Conservation (phyloP, 352 stramenopile genomes). For the Phytophthora capsici region DNA sequence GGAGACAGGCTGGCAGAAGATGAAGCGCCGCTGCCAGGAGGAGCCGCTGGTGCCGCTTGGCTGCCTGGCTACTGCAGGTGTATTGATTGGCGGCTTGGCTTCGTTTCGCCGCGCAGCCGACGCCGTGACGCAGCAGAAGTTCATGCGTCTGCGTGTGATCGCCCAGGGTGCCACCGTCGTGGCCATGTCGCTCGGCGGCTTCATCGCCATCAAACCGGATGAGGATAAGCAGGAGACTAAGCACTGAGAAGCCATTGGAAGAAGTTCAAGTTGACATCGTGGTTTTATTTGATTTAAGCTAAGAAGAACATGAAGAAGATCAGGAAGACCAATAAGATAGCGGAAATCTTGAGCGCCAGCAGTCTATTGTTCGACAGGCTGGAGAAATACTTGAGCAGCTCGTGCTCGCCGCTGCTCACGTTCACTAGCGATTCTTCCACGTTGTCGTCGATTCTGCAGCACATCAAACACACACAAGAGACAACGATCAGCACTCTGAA, state of each 20-base stretch:
- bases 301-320: constrained; percentile 92
- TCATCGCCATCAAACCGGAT: constrained; percentile 68
- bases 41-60: constrained; percentile 83
- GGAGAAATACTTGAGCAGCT: constrained; percentile 87
- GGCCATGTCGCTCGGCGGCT: constrained; percentile 66
- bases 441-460: constrained; percentile 83
- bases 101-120: constrained; percentile 75
- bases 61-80: constrained; percentile 63
- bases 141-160: constrained; percentile 77
- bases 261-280: constrained; percentile 11
- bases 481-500: neutral
- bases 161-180: constrained; percentile 79
- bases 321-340: constrained; percentile 89
- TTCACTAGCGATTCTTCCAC: constrained; percentile 83
- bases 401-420: constrained; percentile 77
- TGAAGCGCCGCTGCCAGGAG: constrained; percentile 74
- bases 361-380: constrained; percentile 89
- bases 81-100: constrained; percentile 66
- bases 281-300: constrained; percentile 60
- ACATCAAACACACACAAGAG: constrained; percentile 19
- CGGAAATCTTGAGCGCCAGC: constrained; percentile 84
- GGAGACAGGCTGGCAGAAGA: constrained; percentile 83
- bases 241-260: constrained; percentile 1
- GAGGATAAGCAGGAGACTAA: constrained; percentile 30
- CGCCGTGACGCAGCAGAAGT: constrained; percentile 78